Evolutionary conservation across 2,329 filamentous ascomycete genomes (phyloP).

Genomic region (Juglanconis oblonga): DNA sequence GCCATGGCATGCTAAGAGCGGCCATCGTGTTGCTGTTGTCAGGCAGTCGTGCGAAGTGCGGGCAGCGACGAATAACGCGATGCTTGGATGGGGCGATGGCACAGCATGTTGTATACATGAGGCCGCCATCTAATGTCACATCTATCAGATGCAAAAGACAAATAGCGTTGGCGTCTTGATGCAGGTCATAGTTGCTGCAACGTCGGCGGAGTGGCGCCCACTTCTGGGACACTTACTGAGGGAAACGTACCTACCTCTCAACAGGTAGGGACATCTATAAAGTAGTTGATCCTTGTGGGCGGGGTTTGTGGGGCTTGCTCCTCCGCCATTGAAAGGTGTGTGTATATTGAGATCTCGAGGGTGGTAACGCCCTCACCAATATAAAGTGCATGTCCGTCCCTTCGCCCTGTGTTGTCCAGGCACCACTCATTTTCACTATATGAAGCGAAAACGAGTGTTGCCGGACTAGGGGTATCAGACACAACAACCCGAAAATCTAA

Average conservation of each 20-base stretch:
- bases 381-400: background rate
- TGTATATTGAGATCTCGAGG: background rate
- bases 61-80: background rate
- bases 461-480: conserved; percentile 4
- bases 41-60: background rate
- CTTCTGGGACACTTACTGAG: background rate
- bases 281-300: background rate
- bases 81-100: background rate
- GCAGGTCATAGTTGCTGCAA: background rate
- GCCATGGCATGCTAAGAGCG: background rate
- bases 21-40: background rate
- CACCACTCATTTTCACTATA: background rate
- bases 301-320: background rate
- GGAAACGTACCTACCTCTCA: background rate
- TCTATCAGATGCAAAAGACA: background rate
- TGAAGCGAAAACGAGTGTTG: background rate
- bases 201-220: background rate
- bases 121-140: background rate
- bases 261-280: background rate
- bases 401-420: background rate
- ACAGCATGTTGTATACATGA: background rate
- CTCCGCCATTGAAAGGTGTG: conserved; percentile 5
- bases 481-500: background rate
- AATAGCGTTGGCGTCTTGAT: background rate
- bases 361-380: conserved; percentile 1